A percentile compares a stretch with the other conserved stretches of the same genome.
Conservation (phyloP, 805 yeast genomes). For the Ogataea pignaliae region DNA sequence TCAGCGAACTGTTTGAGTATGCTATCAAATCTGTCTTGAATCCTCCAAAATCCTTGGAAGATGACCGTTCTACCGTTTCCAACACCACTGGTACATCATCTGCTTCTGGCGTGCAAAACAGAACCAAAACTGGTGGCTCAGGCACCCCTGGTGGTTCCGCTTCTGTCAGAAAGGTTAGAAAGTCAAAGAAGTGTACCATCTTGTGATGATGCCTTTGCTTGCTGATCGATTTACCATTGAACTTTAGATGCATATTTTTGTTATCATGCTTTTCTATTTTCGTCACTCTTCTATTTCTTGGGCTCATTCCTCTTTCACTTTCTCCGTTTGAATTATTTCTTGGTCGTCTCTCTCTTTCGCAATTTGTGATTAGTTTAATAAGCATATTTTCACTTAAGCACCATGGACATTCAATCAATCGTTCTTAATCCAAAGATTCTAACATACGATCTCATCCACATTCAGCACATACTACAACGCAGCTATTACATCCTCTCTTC, state of each 20-base stretch:
- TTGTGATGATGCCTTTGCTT: conserved; percentile 30
- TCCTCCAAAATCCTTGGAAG: conserved; percentile 35
- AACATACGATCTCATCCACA: too few relatives aligned
- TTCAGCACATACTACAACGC: too few relatives aligned
- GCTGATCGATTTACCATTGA: neutral
- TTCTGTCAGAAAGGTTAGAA: conserved; percentile 29
- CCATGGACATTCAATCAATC: too few relatives aligned
- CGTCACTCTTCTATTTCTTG: neutral
- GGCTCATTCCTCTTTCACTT: neutral
- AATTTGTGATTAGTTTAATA: too few relatives aligned
- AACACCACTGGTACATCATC: neutral
- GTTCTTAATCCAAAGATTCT: too few relatives aligned
- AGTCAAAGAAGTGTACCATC: conserved; percentile 46
- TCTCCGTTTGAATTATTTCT: too few relatives aligned
- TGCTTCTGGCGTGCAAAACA: conserved; percentile 1
- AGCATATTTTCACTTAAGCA: too few relatives aligned
- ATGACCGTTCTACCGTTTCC: conserved; percentile 9
- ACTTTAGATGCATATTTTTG: too few relatives aligned
- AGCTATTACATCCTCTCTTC: too few relatives aligned
- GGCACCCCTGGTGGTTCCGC: neutral
- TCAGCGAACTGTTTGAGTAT: conserved; percentile 76
- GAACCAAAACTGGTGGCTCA: neutral
- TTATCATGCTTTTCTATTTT: neutral
- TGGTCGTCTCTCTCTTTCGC: too few relatives aligned
- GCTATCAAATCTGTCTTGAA: conserved; percentile 69